Percentiles rank a stretch among this genome's conserved stretches.
Evolutionary conservation across 306 rosid species (phyloP).

Genomic region (Herpetospermum pedunculosum): DNA sequence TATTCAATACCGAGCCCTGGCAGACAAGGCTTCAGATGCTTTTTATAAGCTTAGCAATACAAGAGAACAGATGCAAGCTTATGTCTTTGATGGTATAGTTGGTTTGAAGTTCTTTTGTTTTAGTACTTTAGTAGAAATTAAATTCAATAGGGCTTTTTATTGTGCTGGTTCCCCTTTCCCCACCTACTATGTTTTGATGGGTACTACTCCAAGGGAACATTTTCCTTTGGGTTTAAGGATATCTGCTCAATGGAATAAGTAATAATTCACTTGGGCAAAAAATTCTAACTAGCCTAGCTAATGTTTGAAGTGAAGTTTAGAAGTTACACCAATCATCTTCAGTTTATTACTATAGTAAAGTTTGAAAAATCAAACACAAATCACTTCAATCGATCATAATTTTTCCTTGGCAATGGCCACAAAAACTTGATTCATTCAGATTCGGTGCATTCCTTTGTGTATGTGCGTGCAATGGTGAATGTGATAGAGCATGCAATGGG

Average conservation of each 20-base stretch:
- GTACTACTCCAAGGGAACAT: background rate
- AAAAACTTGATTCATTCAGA: no score
- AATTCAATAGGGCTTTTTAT: background rate
- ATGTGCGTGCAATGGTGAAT: no score
- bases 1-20: conserved; percentile 42
- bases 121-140: background rate
- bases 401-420: no score
- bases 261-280: background rate
- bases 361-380: no score
- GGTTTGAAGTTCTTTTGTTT: conserved; percentile 2
- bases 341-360: background rate
- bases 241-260: background rate
- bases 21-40: conserved; percentile 40
- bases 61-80: conserved; percentile 43
- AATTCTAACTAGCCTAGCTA: background rate
- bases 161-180: background rate
- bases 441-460: no score
- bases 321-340: background rate
- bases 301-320: background rate
- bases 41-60: conserved; percentile 50
- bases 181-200: background rate
- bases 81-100: conserved; percentile 50
- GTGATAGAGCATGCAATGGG: no score
- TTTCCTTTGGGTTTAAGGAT: background rate
- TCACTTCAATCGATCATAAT: no score